Percentiles rank a stretch among this genome's conserved stretches.
Conservation (phyloP, 1,284 basidiomycete genomes). For the Mycena citricolor region DNA sequence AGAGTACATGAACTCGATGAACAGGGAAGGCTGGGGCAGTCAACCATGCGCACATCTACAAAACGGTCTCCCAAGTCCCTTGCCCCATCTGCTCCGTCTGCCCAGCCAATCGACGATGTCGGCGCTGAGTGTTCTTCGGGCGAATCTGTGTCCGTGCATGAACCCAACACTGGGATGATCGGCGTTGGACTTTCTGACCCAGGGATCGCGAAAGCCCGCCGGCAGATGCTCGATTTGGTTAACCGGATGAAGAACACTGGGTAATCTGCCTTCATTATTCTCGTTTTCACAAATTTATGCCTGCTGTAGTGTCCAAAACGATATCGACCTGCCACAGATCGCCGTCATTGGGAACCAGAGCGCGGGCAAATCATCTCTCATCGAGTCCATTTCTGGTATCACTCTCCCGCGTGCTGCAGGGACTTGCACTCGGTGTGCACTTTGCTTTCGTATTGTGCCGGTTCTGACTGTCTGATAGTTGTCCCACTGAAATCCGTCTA, state of each 20-base stretch:
- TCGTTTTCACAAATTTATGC: not conserved
- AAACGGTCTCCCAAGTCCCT: too few species aligned
- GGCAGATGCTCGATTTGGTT: constrained; percentile 49
- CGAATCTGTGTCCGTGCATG: too few species aligned
- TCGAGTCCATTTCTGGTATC: constrained; percentile 73
- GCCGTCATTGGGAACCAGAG: constrained; percentile 68
- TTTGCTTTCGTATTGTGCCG: not conserved
- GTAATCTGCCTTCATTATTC: constrained; percentile 34
- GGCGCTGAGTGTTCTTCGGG: too few species aligned
- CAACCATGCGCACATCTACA: too few species aligned
- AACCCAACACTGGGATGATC: too few species aligned
- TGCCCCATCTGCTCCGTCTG: too few species aligned
- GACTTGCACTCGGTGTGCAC: constrained; percentile 60
- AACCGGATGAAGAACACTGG: constrained; percentile 58
- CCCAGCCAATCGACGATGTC: too few species aligned
- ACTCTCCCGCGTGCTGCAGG: constrained; percentile 60
- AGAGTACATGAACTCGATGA: too few species aligned
- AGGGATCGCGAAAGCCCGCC: constrained; percentile 34
- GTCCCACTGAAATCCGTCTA: constrained; percentile 69
- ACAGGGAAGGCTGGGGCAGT: too few species aligned
- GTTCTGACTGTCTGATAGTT: constrained; percentile 39
- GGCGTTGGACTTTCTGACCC: constrained; percentile 49
- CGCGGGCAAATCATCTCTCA: constrained; percentile 72
- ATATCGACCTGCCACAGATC: constrained; percentile 69
- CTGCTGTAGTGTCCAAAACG: constrained; percentile 54